These are phyloP conservation scores for Acephala macrosclerotiorum DNA, from an alignment of 2,329 filamentous ascomycete genomes.

Conservation along the genomic window DNA sequence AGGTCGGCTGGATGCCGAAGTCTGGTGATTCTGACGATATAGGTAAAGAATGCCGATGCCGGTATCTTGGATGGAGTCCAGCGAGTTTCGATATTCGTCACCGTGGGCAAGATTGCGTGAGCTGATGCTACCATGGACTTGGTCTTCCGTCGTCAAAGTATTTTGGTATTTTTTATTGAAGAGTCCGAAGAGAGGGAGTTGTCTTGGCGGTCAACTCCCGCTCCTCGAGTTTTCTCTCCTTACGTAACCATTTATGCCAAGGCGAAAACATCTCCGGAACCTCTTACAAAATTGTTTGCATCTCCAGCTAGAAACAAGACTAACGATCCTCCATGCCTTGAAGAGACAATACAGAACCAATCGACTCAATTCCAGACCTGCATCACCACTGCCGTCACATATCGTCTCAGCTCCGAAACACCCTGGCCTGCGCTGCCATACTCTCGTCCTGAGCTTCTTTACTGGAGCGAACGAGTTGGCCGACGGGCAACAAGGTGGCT, in stretches of 20 bases:
- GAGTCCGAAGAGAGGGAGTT: too few species aligned
- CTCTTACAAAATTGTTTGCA: background rate
- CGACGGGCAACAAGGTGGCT: background rate
- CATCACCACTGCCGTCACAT: slow-evolving; percentile 1
- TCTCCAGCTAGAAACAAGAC: background rate
- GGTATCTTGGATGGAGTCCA: background rate
- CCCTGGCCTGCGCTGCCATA: background rate
- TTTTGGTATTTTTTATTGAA: background rate
- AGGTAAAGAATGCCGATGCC: background rate
- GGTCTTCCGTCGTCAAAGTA: background rate
- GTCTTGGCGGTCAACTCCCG: too few species aligned
- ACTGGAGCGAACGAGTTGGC: slow-evolving; percentile 3
- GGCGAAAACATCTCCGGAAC: background rate
- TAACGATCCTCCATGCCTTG: background rate
- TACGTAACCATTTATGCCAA: background rate
- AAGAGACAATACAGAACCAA: background rate
- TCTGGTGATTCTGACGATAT: background rate
- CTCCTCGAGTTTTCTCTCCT: background rate
- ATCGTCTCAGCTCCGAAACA: background rate
- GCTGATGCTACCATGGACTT: slow-evolving; percentile 4
- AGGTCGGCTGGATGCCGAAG: background rate
- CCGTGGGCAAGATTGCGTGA: slow-evolving; percentile 5
- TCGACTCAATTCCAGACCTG: background rate
- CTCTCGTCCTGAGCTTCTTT: background rate
- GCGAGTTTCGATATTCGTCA: background rate